Conservation (phyloP, 2,329 filamentous ascomycete species). For the Alternaria dauci region DNA sequence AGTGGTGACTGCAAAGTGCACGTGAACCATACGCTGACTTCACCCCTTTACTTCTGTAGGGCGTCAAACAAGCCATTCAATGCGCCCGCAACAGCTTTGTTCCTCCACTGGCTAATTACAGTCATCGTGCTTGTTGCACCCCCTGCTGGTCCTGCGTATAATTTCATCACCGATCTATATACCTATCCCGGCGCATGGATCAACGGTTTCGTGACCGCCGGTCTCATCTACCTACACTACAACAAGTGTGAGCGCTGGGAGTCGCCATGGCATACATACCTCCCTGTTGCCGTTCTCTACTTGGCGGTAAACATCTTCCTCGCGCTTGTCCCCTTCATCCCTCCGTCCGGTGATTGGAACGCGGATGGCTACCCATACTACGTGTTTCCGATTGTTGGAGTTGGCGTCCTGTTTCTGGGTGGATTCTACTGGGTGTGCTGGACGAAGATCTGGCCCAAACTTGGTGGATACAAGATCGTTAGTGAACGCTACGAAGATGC, state of each 20-base stretch:
- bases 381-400: conserved; percentile 55
- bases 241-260: conserved; percentile 45
- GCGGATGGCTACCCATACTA: conserved; percentile 56
- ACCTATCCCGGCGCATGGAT: conserved; percentile 51
- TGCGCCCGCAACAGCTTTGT: conserved; percentile 62
- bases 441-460: conserved; percentile 33
- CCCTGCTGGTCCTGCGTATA: conserved; percentile 73
- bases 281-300: conserved; percentile 50
- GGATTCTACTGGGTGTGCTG: conserved; percentile 47
- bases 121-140: conserved; percentile 72
- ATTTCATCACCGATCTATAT: conserved; percentile 68
- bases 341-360: conserved; percentile 53
- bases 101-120: conserved; percentile 72
- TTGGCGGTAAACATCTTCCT: conserved; percentile 54
- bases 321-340: conserved; percentile 54
- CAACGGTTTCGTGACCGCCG: conserved; percentile 48
- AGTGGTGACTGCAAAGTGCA: neutral
- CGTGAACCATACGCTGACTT: neutral
- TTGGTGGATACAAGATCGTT: conserved; percentile 45
- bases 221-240: conserved; percentile 49
- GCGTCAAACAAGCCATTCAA: conserved; percentile 74
- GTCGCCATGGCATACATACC: conserved; percentile 51
- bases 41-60: conserved; percentile 47
- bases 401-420: conserved; percentile 51
- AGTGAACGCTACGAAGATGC: conserved; percentile 40